A percentile compares a stretch with the other conserved stretches of the same genome.
phyloP scores from a whole-genome alignment of 2,329 filamentous ascomycete genomes.

The Bipolaris gigantea region DNA sequence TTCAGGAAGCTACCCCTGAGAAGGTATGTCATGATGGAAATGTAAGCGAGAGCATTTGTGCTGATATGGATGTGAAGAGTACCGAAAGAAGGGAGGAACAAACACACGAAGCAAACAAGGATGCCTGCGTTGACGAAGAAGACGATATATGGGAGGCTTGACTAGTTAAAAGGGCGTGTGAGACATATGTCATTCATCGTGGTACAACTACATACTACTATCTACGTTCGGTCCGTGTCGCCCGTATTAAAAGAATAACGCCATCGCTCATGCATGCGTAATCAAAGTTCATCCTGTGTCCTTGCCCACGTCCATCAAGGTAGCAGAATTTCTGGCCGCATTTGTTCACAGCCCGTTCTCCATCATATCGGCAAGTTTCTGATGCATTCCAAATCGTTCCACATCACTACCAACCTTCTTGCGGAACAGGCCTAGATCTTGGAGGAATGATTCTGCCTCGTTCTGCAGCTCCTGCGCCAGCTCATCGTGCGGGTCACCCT shows the following conservation, averaged over 20 bases:
- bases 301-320: background rate
- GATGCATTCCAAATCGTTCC: slow-evolving; percentile 56
- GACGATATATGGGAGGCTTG: background rate
- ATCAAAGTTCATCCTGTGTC: slow-evolving; percentile 11
- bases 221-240: background rate
- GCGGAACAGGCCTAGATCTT: slow-evolving; percentile 77
- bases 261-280: slow-evolving; percentile 40
- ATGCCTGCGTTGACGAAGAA: background rate
- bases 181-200: slow-evolving; percentile 1
- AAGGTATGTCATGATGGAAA: background rate
- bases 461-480: slow-evolving; percentile 70
- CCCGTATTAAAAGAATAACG: slow-evolving; percentile 19
- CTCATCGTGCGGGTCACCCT: slow-evolving; percentile 57
- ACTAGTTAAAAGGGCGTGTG: background rate
- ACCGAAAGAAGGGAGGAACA: no score
- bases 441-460: slow-evolving; percentile 81
- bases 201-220: slow-evolving; percentile 12
- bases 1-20: background rate
- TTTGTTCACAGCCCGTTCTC: background rate
- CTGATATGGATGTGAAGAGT: no score
- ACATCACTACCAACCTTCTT: slow-evolving; percentile 86
- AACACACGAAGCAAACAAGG: no score
- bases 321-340: background rate
- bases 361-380: slow-evolving; percentile 27
- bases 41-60: no score